phyloP scores from a whole-genome alignment of 2,329 filamentous ascomycete genomes.

The Colletotrichum sp. region DNA sequence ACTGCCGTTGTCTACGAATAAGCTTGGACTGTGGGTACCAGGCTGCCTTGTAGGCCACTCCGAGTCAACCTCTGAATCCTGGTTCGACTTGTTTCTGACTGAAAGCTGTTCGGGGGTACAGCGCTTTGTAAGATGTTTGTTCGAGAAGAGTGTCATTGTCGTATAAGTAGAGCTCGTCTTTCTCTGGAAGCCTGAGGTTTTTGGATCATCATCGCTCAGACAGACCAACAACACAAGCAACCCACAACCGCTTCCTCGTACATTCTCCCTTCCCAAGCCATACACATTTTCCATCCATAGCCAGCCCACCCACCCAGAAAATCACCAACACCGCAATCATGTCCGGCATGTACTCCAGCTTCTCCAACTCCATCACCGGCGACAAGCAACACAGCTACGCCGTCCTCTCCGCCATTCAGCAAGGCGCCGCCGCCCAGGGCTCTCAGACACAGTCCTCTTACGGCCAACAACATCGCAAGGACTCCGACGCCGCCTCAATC shows the following conservation, averaged over 20 bases:
- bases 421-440: neutral
- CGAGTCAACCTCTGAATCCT: neutral
- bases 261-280: neutral
- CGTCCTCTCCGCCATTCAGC: conserved; percentile 5
- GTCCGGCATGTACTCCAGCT: conserved; percentile 17
- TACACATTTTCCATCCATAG: neutral
- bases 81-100: neutral
- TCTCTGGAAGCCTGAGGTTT: neutral
- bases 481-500: conserved; percentile 9
- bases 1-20: neutral
- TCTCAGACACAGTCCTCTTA: neutral
- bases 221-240: neutral
- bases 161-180: conserved; percentile 8
- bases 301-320: neutral
- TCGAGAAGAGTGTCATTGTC: neutral
- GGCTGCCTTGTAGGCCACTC: neutral
- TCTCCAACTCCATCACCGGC: conserved; percentile 16
- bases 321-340: neutral
- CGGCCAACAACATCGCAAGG: neutral
- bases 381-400: conserved; percentile 13
- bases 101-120: neutral
- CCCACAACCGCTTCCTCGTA: neutral
- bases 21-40: neutral
- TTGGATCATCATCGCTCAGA: neutral
- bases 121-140: neutral